phyloP scores from a whole-genome alignment of 1,139 yeast species.

The Protomyces lactucae-debilis region DNA sequence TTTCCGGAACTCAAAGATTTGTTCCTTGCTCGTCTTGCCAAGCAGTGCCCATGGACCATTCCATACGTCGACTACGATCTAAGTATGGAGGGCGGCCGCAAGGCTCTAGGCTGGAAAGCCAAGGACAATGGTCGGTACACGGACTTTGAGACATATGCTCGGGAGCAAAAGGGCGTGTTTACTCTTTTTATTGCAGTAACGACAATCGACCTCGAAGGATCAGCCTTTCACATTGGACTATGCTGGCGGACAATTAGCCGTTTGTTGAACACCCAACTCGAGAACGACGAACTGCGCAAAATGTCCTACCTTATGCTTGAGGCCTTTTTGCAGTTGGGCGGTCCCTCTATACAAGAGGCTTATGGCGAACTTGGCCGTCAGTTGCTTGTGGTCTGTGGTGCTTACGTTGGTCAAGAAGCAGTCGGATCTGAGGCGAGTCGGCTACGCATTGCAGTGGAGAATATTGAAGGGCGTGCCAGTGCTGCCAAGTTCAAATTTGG shows the following conservation, averaged over 20 bases:
- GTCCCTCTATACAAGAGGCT: slow-evolving; percentile 48
- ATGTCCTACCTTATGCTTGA: slow-evolving; percentile 69
- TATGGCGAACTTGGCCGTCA: slow-evolving; percentile 72
- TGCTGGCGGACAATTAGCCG: slow-evolving; percentile 74
- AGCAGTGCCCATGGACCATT: slow-evolving; percentile 82
- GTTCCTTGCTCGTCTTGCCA: slow-evolving; percentile 73
- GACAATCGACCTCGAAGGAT: slow-evolving; percentile 37
- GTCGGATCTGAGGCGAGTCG: slow-evolving; percentile 17
- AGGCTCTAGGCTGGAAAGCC: slow-evolving; percentile 82
- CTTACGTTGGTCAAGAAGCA: slow-evolving; percentile 11
- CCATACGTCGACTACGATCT: slow-evolving; percentile 48
- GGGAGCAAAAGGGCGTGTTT: slow-evolving; percentile 78
- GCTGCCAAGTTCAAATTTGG: slow-evolving; percentile 11
- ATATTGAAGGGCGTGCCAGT: neutral
- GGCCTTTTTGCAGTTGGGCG: slow-evolving; percentile 91
- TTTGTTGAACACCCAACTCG: slow-evolving; percentile 47
- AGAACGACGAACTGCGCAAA: slow-evolving; percentile 49
- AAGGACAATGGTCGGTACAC: slow-evolving; percentile 44
- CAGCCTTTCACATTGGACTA: slow-evolving; percentile 51
- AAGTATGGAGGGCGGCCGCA: slow-evolving; percentile 77
- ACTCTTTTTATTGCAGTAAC: slow-evolving; percentile 76
- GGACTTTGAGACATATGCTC: slow-evolving; percentile 54
- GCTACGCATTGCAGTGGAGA: slow-evolving; percentile 6
- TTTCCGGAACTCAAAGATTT: slow-evolving; percentile 65
- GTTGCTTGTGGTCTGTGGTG: slow-evolving; percentile 41